Percentiles rank a stretch among this genome's conserved stretches.
Evolutionary conservation across 345 rosid genomes (phyloP).

Genomic region (Syzygium aromaticum): DNA sequence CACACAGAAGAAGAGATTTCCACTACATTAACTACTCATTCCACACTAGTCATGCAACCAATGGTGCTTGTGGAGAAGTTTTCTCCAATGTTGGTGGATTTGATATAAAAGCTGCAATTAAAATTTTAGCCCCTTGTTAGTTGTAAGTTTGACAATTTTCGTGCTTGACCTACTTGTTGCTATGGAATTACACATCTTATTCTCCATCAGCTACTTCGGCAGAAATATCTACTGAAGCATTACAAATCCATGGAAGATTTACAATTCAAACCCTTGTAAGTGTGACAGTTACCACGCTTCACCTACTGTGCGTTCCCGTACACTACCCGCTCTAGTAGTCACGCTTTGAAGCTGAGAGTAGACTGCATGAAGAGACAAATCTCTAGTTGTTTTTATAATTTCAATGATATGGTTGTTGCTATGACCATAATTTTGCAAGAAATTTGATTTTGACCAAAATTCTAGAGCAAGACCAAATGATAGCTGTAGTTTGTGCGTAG

Average conservation of each 20-base stretch:
- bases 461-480: background rate
- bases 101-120: background rate
- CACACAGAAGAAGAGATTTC: background rate
- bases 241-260: background rate
- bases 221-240: background rate
- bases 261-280: background rate
- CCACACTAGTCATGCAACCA: background rate
- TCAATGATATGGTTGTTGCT: background rate
- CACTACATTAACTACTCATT: background rate
- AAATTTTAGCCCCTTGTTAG: background rate
- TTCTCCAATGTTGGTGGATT: background rate
- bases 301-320: background rate
- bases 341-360: background rate
- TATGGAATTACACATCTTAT: background rate
- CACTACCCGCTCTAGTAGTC: background rate
- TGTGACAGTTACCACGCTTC: background rate
- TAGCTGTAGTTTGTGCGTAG: background rate
- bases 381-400: background rate
- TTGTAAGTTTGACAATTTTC: background rate
- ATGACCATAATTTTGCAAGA: background rate
- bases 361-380: background rate
- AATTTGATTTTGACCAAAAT: background rate
- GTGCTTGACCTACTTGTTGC: background rate
- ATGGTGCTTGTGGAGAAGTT: background rate
- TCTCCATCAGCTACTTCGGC: background rate